A percentile compares a stretch with the other conserved stretches of the same genome.
These are phyloP conservation scores for Colletotrichum brevisporum DNA, from an alignment of 2,329 filamentous ascomycete species.

Conservation along the genomic window DNA sequence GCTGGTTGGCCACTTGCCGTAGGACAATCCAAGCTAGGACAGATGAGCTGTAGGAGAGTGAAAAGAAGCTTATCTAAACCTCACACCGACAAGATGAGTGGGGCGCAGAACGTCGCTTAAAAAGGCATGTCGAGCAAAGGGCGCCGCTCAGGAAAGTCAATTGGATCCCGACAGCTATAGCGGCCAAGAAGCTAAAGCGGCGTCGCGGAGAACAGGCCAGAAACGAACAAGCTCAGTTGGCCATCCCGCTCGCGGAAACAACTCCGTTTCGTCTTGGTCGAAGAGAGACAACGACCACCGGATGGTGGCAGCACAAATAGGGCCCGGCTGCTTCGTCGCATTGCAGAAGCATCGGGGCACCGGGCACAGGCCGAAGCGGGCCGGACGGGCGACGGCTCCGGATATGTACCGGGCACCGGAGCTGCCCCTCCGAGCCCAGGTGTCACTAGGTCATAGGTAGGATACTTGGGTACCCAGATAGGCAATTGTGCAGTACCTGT, in stretches of 20 bases:
- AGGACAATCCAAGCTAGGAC: too few species aligned
- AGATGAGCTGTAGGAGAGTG: too few species aligned
- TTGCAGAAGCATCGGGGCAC: too few species aligned
- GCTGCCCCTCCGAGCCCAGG: too few species aligned
- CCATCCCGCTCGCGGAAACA: background rate
- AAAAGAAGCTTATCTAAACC: background rate
- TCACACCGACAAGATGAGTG: background rate
- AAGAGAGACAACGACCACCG: background rate
- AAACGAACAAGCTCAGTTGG: slow-evolving; percentile 18
- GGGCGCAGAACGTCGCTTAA: background rate
- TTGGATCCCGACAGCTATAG: background rate
- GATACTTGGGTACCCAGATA: too few species aligned
- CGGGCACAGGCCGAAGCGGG: background rate
- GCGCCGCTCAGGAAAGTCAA: slow-evolving; percentile 7
- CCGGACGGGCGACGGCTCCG: too few species aligned
- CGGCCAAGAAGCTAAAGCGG: background rate
- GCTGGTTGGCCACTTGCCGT: background rate
- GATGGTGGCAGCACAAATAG: background rate
- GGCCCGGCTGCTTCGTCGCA: too few species aligned
- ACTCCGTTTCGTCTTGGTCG: background rate
- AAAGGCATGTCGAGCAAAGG: slow-evolving; percentile 28
- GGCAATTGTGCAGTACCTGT: too few species aligned
- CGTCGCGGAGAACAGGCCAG: slow-evolving; percentile 2
- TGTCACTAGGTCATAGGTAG: too few species aligned
- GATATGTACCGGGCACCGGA: too few species aligned